These are phyloP conservation scores for Dillenia turbinata DNA, from an alignment of 164 flowering plant species.

Conservation along the genomic window DNA sequence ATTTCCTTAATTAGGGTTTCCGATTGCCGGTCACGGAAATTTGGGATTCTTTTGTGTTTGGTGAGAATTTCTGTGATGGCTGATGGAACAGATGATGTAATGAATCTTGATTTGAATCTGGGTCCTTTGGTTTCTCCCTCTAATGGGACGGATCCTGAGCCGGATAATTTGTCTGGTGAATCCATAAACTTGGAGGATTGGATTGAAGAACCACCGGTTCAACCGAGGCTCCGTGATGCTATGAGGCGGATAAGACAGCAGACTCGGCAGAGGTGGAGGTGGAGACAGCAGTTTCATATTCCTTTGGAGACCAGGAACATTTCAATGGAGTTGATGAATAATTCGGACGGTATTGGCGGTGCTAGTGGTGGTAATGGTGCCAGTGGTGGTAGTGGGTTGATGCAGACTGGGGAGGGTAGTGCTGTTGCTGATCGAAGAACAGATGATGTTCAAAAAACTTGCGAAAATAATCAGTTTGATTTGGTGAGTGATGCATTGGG, in stretches of 20 bases:
- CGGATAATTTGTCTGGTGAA: constrained; percentile 24
- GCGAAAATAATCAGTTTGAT: constrained; percentile 34
- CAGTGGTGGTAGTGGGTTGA: constrained; percentile 10
- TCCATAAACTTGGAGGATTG: constrained; percentile 38
- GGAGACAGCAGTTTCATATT: constrained; percentile 25
- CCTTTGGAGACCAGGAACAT: constrained; percentile 25
- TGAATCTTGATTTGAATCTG: constrained; percentile 75
- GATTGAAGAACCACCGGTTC: constrained; percentile 26
- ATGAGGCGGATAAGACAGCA: constrained; percentile 21
- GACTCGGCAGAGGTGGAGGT: constrained; percentile 32
- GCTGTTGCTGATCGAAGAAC: constrained; percentile 34
- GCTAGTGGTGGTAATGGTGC: background rate
- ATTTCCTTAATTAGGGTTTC: too few species aligned
- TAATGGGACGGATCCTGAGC: constrained; percentile 21
- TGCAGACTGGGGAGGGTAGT: constrained; percentile 64
- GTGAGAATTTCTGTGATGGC: constrained; percentile 16
- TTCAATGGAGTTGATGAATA: constrained; percentile 29
- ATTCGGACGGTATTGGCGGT: constrained; percentile 18
- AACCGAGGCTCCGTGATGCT: constrained; percentile 26
- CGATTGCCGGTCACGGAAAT: too few species aligned
- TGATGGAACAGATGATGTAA: constrained; percentile 42
- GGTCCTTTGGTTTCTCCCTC: constrained; percentile 32
- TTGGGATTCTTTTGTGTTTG: too few species aligned
- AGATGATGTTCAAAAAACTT: constrained; percentile 28
- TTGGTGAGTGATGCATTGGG: constrained; percentile 29